These are phyloP conservation scores for Coemansia sp. DNA, from an alignment of 192 early-diverging fungal species.

Conservation along the genomic window DNA sequence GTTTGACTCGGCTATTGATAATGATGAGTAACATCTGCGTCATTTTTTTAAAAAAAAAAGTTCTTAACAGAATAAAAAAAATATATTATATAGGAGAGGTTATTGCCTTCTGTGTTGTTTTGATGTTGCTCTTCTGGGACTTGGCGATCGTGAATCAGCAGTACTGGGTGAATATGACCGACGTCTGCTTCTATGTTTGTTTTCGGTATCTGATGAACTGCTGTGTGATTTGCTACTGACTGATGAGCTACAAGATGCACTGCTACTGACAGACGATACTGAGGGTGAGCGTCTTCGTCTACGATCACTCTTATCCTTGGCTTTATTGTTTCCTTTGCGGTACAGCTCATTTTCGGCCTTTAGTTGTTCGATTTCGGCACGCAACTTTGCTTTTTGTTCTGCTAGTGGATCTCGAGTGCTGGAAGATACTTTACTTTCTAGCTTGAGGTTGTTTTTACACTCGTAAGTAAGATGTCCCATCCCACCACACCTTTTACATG, in stretches of 20 bases:
- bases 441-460: conserved; percentile 49
- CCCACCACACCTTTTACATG: conserved; percentile 55
- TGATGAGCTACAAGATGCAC: neutral
- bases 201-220: neutral
- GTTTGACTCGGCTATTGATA: conserved; percentile 5
- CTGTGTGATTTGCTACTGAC: neutral
- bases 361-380: conserved; percentile 38
- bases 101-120: neutral
- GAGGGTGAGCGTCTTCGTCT: conserved; percentile 9
- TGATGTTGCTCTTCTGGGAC: conserved; percentile 3
- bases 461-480: conserved; percentile 55
- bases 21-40: no score
- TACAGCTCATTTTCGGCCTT: conserved; percentile 5
- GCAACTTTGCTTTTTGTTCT: conserved; percentile 37
- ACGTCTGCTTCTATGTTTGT: neutral
- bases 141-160: neutral
- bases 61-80: no score
- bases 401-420: conserved; percentile 26
- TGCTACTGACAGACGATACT: conserved; percentile 1
- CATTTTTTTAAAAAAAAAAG: conserved; percentile 11
- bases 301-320: neutral
- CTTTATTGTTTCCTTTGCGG: neutral
- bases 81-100: no score
- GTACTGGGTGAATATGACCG: no score
- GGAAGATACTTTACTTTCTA: conserved; percentile 15